phyloP scores from a whole-genome alignment of 1,284 basidiomycete species.

The Irpex lacteus region DNA sequence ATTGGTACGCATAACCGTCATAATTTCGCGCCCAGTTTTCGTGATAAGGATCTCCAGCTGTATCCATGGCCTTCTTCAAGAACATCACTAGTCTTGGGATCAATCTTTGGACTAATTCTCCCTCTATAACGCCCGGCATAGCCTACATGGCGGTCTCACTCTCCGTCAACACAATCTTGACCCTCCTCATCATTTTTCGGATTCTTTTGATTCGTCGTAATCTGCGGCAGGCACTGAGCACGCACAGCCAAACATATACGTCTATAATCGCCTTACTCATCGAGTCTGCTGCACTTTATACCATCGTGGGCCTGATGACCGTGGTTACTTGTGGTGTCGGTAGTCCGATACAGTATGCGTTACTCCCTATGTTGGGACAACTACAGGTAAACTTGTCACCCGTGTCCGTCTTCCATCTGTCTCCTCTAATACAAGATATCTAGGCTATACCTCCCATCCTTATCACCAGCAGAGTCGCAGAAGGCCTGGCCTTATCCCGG shows the following conservation, averaged over 20 bases:
- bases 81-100: constrained; percentile 21
- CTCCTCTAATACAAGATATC: not conserved
- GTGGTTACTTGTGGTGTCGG: constrained; percentile 28
- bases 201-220: constrained; percentile 17
- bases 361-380: constrained; percentile 35
- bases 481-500: constrained; percentile 36
- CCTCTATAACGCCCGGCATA: constrained; percentile 21
- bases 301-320: constrained; percentile 26
- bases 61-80: constrained; percentile 23
- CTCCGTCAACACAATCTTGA: constrained; percentile 27
- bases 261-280: constrained; percentile 24
- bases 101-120: constrained; percentile 21
- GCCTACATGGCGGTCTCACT: constrained; percentile 31
- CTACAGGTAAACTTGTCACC: constrained; percentile 28
- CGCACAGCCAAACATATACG: constrained; percentile 14
- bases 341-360: constrained; percentile 30
- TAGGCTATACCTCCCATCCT: constrained; percentile 30
- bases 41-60: constrained; percentile 15
- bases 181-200: constrained; percentile 25
- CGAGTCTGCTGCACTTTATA: constrained; percentile 30
- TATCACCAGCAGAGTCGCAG: constrained; percentile 37
- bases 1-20: constrained; percentile 16
- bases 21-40: not conserved
- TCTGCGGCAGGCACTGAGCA: not conserved
- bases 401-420: not conserved